Evolutionary conservation across 306 rosid species (phyloP), one percentile per base, ranked within the genome.

Genomic region (Biancaea sappan): DNA sequence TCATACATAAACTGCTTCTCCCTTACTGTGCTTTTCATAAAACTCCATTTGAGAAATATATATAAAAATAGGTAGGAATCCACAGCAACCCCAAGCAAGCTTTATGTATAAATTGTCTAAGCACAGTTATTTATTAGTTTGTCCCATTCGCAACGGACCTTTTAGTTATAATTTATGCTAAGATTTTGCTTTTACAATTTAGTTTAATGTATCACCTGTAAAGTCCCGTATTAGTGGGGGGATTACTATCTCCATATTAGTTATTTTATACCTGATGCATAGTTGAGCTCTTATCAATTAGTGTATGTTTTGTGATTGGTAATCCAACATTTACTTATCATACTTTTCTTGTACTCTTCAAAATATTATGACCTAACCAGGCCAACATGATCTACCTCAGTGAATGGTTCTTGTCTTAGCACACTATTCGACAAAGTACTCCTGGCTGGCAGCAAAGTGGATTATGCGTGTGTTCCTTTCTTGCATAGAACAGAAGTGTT

Each of bases 91-190:
- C n/a, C n/a, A n/a, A n/a, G n/a, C n/a, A n/a, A n/a, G n/a, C n/a
- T n/a, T n/a, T 66, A 44, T 43, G 35, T 70, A 60, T 41, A 41
- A 54, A 6, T 35, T 50, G 44, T 28, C 47, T 60, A 48, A 47
- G 62, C 40, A 18, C 53, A 74, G 34, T 64, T 62, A 54, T 26
- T 50, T 75, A 26, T 22, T 43, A 70, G 48, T 19, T 26, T 47
- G 65, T 71, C 15, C 24, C 53, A 34, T 69, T 21, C 53, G 50
- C 72, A n/a, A n/a, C n/a, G n/a, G n/a, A n/a, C n/a, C 37, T 76
- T 65, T 8, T 63, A 14, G 1, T 46, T 65, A 29, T 47, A 64
- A 37, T 64, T 47, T 57, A 11, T 65, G 51, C 59, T 10, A 14
- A 46, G 34, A 35, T 50, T 60, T 77, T 69, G 26, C 63, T 53